These are phyloP conservation scores for Coniochaeta pulveracea DNA, from an alignment of 2,329 filamentous ascomycete genomes.

Conservation along the genomic window DNA sequence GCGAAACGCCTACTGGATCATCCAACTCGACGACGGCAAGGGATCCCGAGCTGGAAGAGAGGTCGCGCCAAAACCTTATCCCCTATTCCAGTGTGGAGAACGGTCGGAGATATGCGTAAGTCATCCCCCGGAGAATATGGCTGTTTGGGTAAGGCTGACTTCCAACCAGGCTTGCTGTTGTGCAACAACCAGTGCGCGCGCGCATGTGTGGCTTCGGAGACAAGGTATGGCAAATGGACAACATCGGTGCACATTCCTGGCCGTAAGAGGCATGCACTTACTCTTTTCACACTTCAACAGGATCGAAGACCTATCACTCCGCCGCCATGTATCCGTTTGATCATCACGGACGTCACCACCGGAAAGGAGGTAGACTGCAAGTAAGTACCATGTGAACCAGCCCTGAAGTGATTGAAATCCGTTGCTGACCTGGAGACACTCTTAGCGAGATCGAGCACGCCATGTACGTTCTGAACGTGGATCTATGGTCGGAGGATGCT, in stretches of 20 bases:
- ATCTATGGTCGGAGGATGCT: slow-evolving; percentile 56
- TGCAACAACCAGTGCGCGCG: slow-evolving; percentile 84
- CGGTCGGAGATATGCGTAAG: slow-evolving; percentile 4
- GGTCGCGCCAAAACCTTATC: slow-evolving; percentile 3
- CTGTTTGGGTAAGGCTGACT: not conserved
- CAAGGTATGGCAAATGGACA: slow-evolving; percentile 67
- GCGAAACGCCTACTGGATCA: not conserved
- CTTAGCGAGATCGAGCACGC: slow-evolving; percentile 45
- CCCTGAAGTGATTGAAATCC: slow-evolving; percentile 18
- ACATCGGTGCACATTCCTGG: slow-evolving; percentile 4
- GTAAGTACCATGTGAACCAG: slow-evolving; percentile 36
- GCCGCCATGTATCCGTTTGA: slow-evolving; percentile 78
- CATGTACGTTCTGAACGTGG: slow-evolving; percentile 50
- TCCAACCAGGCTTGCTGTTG: slow-evolving; percentile 55
- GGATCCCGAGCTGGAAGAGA: slow-evolving; percentile 1
- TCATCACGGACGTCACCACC: slow-evolving; percentile 63
- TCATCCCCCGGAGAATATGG: not conserved
- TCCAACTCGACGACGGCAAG: not conserved
- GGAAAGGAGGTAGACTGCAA: slow-evolving; percentile 76
- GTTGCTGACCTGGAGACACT: slow-evolving; percentile 17
- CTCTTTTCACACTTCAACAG: slow-evolving; percentile 28
- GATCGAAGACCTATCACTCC: slow-evolving; percentile 93
- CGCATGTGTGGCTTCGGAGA: slow-evolving; percentile 99
- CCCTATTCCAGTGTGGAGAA: slow-evolving; percentile 3
- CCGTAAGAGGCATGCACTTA: slow-evolving; percentile 3